Percentiles rank a stretch among this genome's conserved stretches.
Conservation (phyloP, 1,284 basidiomycete genomes). For the Irpex lacteus region DNA sequence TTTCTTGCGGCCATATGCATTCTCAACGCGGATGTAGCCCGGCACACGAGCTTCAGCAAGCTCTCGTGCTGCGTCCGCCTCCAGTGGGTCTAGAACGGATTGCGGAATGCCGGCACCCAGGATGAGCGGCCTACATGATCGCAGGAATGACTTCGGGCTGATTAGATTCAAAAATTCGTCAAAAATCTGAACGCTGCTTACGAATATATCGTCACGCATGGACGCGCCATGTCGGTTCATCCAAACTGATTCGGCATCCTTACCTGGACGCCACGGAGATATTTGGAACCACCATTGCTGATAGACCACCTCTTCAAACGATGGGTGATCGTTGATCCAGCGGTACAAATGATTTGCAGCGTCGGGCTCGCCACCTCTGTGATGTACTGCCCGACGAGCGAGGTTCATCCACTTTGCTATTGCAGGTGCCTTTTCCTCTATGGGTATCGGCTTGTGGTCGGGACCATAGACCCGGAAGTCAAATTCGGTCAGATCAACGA, state of each 20-base stretch:
- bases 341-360: slow-evolving; percentile 51
- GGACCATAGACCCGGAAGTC: slow-evolving; percentile 61
- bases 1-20: slow-evolving; percentile 57
- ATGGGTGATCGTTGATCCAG: slow-evolving; percentile 51
- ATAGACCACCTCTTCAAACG: slow-evolving; percentile 54
- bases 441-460: slow-evolving; percentile 42
- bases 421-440: slow-evolving; percentile 27
- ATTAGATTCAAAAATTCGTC: background rate
- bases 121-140: slow-evolving; percentile 62
- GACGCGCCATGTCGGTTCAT: slow-evolving; percentile 31
- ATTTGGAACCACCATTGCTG: slow-evolving; percentile 58
- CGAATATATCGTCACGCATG: slow-evolving; percentile 45
- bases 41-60: slow-evolving; percentile 44
- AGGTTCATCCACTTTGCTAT: slow-evolving; percentile 58
- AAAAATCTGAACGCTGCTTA: slow-evolving; percentile 18
- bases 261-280: slow-evolving; percentile 41
- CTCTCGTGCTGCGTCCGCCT: slow-evolving; percentile 48
- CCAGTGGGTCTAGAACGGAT: slow-evolving; percentile 48
- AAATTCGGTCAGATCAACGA: slow-evolving; percentile 65
- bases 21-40: slow-evolving; percentile 53
- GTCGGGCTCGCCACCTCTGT: slow-evolving; percentile 59
- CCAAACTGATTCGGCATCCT: slow-evolving; percentile 25
- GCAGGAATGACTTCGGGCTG: slow-evolving; percentile 52
- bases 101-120: slow-evolving; percentile 58
- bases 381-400: slow-evolving; percentile 45